Evolutionary conservation across 106 monocot species (phyloP).

Genomic region (Platanthera guangdongensis): DNA sequence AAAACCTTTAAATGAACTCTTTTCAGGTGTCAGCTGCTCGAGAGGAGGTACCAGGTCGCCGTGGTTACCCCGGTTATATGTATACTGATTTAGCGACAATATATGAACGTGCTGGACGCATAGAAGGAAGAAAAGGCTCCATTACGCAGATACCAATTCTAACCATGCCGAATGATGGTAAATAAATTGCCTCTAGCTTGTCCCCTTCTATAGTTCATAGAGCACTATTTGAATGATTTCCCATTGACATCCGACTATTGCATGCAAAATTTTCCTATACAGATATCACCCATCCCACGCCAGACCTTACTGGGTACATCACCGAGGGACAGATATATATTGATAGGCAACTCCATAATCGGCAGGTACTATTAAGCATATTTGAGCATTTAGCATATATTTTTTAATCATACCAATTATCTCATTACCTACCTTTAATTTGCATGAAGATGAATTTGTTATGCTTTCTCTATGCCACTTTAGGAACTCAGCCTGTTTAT

Average conservation of each 20-base stretch:
- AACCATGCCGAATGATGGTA: conserved; percentile 99
- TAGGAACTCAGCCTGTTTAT: too few species aligned
- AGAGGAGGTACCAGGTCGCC: conserved; percentile 97
- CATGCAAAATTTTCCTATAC: conserved; percentile 1
- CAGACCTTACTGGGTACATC: conserved; percentile 97
- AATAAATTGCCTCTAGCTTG: not conserved
- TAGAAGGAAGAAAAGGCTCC: conserved; percentile 97
- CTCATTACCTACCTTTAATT: not conserved
- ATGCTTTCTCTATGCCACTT: not conserved
- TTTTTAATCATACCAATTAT: not conserved
- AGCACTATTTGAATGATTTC: not conserved
- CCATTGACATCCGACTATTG: not conserved
- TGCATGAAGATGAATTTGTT: not conserved
- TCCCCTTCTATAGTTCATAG: not conserved
- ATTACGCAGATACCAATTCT: conserved; percentile 97
- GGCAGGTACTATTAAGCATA: conserved; percentile 46
- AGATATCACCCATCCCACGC: conserved; percentile 99
- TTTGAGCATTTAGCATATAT: not conserved
- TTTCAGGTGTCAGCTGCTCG: conserved; percentile 90
- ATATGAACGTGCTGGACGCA: conserved; percentile 98
- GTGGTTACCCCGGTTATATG: conserved; percentile 99
- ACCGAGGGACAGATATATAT: conserved; percentile 99
- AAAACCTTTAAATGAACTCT: not conserved
- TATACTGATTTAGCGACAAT: conserved; percentile 99
- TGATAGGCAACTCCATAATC: conserved; percentile 92